phyloP scores from a whole-genome alignment of 164 flowering plant species.

The Buxus sempervirens region DNA sequence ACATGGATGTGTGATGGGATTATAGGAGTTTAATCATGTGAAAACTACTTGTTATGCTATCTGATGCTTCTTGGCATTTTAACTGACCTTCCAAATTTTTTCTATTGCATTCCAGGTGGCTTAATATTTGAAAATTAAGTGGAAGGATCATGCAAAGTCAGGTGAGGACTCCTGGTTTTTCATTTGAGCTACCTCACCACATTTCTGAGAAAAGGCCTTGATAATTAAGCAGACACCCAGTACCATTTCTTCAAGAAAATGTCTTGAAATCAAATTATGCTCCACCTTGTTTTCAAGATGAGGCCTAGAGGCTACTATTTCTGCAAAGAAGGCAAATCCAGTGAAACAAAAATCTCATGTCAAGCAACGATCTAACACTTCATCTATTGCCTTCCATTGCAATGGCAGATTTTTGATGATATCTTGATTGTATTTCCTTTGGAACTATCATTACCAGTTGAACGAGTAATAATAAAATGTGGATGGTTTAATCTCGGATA shows the following conservation, averaged over 20 bases:
- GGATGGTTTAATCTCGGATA: too few relatives aligned
- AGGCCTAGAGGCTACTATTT: too few relatives aligned
- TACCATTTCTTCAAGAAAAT: background rate
- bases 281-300: too few relatives aligned
- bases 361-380: too few relatives aligned
- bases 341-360: too few relatives aligned
- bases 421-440: too few relatives aligned
- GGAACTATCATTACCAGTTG: too few relatives aligned
- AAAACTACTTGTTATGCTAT: background rate
- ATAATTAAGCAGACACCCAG: too few relatives aligned
- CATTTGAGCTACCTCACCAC: background rate
- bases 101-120: background rate
- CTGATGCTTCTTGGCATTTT: background rate
- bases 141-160: background rate
- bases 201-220: background rate
- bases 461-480: too few relatives aligned
- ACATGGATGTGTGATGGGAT: background rate
- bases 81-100: background rate
- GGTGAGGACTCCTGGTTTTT: constrained; percentile 7
- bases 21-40: background rate
- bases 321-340: too few relatives aligned
- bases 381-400: too few relatives aligned
- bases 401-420: too few relatives aligned
- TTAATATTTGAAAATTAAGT: background rate
- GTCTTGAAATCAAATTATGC: background rate